Conservation (phyloP, 495 filamentous ascomycete genomes). For the Penicillium lividum region DNA sequence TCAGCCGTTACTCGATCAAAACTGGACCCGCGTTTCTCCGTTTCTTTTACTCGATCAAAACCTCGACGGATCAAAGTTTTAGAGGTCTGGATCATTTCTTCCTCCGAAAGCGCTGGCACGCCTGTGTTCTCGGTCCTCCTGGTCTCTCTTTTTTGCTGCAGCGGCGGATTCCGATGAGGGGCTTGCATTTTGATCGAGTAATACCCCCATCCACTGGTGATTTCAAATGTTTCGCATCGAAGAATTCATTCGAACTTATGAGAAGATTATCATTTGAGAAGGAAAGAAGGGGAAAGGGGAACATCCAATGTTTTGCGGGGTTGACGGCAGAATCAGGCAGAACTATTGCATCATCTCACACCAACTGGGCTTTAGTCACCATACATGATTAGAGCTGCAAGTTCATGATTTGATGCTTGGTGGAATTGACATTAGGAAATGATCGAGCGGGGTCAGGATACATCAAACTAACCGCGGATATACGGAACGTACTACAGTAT, state of each 20-base stretch:
- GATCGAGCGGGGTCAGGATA: no score
- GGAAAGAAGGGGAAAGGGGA: background rate
- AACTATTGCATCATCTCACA: slow-evolving; percentile 17
- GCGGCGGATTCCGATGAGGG: slow-evolving; percentile 11
- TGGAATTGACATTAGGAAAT: no score
- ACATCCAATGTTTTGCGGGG: background rate
- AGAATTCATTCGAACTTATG: background rate
- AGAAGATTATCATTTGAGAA: background rate
- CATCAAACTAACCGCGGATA: no score
- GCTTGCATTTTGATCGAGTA: slow-evolving; percentile 14
- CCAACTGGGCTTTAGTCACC: slow-evolving; percentile 3
- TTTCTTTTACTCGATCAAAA: slow-evolving; percentile 29
- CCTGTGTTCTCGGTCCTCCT: slow-evolving; percentile 2
- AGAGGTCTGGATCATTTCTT: background rate
- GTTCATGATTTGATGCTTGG: no score
- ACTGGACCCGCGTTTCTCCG: slow-evolving; percentile 14
- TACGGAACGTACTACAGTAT: no score
- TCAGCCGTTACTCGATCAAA: slow-evolving; percentile 31
- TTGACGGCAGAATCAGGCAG: background rate
- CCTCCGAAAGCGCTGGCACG: slow-evolving; percentile 11
- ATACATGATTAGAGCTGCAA: no score
- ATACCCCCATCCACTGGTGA: background rate
- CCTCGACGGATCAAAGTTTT: background rate
- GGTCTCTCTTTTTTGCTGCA: background rate
- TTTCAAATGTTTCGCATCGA: background rate